Conservation (phyloP, 768 basidiomycete species). For the Mycena filopes region DNA sequence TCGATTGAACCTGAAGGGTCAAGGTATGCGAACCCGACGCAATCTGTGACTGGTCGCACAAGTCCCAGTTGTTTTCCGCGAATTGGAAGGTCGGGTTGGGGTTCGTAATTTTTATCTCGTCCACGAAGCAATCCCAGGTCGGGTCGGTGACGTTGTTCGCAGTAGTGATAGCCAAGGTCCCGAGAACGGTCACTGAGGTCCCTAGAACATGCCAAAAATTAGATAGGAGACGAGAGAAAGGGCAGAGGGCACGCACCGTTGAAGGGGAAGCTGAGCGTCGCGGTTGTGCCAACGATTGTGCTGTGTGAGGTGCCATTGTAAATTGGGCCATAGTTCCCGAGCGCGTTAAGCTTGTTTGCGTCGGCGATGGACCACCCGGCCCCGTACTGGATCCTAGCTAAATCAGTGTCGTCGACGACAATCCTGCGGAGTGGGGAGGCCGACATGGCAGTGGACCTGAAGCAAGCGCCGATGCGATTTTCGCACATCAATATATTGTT, state of each 20-base stretch:
- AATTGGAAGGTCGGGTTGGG: constrained; percentile 33
- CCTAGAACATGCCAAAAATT: constrained; percentile 39
- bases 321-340: constrained; percentile 46
- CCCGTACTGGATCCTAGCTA: constrained; percentile 42
- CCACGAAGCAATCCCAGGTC: constrained; percentile 47
- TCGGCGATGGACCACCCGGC: constrained; percentile 45
- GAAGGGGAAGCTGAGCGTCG: constrained; percentile 23
- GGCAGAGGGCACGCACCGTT: constrained; percentile 8
- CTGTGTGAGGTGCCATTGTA: constrained; percentile 36
- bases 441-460: too few relatives aligned
- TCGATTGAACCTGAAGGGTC: constrained; percentile 39
- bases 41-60: constrained; percentile 40
- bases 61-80: constrained; percentile 45
- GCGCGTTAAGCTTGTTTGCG: constrained; percentile 37
- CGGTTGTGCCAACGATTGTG: constrained; percentile 2
- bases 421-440: too few relatives aligned
- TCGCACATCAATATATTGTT: too few relatives aligned
- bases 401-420: constrained; percentile 48
- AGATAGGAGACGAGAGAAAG: constrained; percentile 13
- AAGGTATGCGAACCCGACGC: constrained; percentile 40
- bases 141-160: constrained; percentile 38
- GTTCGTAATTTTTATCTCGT: constrained; percentile 36
- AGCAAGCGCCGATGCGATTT: too few relatives aligned
- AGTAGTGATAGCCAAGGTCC: constrained; percentile 32
- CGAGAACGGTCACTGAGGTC: constrained; percentile 39